Base-by-base conservation (phyloP, 192 early-diverging fungal genomes). In the Phycomyces nitens region DNA sequence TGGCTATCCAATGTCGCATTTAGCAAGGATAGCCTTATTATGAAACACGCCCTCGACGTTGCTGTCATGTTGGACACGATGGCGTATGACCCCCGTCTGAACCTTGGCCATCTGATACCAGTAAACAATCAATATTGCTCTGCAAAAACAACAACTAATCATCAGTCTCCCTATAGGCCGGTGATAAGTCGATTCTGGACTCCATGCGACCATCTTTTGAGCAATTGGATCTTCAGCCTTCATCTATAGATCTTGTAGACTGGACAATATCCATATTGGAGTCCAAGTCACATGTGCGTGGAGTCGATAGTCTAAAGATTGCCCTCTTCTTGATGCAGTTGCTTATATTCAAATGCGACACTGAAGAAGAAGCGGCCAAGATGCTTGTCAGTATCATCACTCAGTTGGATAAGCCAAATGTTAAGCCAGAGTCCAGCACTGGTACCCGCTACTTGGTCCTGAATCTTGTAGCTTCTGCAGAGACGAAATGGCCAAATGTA, bases 41-140 rank as follows among this genome's bases (percentile, higher is more conserved):
- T 70, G 56, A 65, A 65, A 9, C 69, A 70, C 60, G 69, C 69
- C 0, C 41, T 70, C n/a, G 69, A 70, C 24, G 69, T 70, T 0
- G 69, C 69, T 0, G 52, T 70, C 16, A 65, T 70, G 56, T 26
- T 70, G 4, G 62, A 70, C 21, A 70, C 62, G 12, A 22, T 70
- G 10, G 62, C 57, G 5, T 56, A 70, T 53, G 62, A 70, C 15
- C 47, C 56, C 27, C 27, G 62, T 14, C 40, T 70, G 1, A 21
- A 42, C 18, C 34, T 70, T 20, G 44, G 23, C 22, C 51, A 59
- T 24, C 42, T 70, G 14, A 59, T 64, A 24, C 69, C 62, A 18
- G 68, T 64, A 64, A 53, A 20, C 23, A 16, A 43, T 57, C 4
- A 42, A 51, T 15, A 8, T 34, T 60, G 24, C 4, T 26, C 51